phyloP scores from a whole-genome alignment of 1,284 basidiomycete species.

The Microbotryum violaceum region DNA sequence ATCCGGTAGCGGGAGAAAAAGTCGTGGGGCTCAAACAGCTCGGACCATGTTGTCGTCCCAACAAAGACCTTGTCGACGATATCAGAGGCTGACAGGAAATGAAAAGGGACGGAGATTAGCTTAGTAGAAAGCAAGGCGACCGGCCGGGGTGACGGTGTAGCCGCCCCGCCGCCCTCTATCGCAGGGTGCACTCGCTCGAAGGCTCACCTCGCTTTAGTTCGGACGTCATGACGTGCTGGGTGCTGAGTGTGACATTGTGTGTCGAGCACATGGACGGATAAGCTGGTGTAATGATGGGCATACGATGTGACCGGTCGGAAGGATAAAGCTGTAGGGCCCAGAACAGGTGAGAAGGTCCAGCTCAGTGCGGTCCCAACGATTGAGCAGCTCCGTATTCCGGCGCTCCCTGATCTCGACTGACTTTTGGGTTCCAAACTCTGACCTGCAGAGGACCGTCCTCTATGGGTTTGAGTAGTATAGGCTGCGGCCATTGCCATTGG shows the following conservation, averaged over 20 bases:
- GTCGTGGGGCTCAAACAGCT: slow-evolving; percentile 86
- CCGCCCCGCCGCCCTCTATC: no score
- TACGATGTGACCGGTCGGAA: slow-evolving; percentile 83
- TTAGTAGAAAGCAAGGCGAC: neutral
- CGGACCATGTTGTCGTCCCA: slow-evolving; percentile 77
- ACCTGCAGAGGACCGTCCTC: slow-evolving; percentile 90
- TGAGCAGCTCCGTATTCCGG: neutral
- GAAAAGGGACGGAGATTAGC: slow-evolving; percentile 2
- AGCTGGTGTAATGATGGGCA: slow-evolving; percentile 99
- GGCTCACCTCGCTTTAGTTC: slow-evolving; percentile 81
- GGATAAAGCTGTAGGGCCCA: slow-evolving; percentile 64
- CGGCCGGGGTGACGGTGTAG: neutral
- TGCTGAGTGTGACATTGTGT: slow-evolving; percentile 93
- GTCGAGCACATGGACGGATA: slow-evolving; percentile 99
- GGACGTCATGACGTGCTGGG: slow-evolving; percentile 91
- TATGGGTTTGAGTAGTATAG: slow-evolving; percentile 90
- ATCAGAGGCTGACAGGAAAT: slow-evolving; percentile 58
- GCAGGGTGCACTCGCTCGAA: no score
- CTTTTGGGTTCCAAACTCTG: slow-evolving; percentile 96
- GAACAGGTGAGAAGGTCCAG: neutral
- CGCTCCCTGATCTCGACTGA: slow-evolving; percentile 38
- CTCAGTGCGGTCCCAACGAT: neutral
- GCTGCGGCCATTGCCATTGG: slow-evolving; percentile 77
- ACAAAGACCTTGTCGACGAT: slow-evolving; percentile 88
- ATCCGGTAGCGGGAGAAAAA: slow-evolving; percentile 97